Evolutionary conservation across 441 rosid genomes (phyloP).

Genomic region (Populus trichocarpa): DNA sequence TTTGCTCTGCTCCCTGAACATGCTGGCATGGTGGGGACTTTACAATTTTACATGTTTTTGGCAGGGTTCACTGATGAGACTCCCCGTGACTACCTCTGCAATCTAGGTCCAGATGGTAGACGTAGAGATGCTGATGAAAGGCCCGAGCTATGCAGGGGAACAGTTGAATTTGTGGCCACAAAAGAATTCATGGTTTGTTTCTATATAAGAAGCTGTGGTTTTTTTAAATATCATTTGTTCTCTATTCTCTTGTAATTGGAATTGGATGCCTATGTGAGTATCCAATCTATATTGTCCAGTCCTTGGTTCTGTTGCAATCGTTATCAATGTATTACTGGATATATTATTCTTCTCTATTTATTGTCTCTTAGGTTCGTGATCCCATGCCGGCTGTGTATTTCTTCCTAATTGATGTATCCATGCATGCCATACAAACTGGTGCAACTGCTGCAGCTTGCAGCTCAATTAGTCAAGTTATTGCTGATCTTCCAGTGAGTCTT

Average conservation of each 20-base stretch:
- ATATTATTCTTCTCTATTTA: conserved; percentile 31
- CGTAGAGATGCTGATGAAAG: conserved; percentile 90
- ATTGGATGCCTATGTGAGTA: background rate
- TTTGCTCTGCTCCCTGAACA: background rate
- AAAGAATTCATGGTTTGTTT: conserved; percentile 76
- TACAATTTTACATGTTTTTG: conserved; percentile 10
- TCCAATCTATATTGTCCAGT: background rate
- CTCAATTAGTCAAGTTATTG: conserved; percentile 73
- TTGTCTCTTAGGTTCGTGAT: conserved; percentile 65
- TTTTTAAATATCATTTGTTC: background rate
- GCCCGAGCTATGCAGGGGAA: conserved; percentile 83
- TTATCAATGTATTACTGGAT: background rate
- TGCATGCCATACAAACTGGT: conserved; percentile 81
- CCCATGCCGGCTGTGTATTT: conserved; percentile 88
- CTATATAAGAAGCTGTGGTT: background rate
- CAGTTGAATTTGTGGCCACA: conserved; percentile 84
- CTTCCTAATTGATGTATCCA: conserved; percentile 80
- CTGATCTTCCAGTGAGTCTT: conserved; percentile 80
- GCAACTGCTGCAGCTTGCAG: conserved; percentile 92
- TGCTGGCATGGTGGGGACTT: background rate
- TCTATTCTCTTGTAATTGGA: background rate
- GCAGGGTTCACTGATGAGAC: conserved; percentile 80
- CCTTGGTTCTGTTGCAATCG: conserved; percentile 30
- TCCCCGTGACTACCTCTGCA: conserved; percentile 87
- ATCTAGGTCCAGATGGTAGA: conserved; percentile 88